These are phyloP conservation scores for Lachnellula occidentalis DNA, from an alignment of 2,329 filamentous ascomycete genomes.

Conservation along the genomic window DNA sequence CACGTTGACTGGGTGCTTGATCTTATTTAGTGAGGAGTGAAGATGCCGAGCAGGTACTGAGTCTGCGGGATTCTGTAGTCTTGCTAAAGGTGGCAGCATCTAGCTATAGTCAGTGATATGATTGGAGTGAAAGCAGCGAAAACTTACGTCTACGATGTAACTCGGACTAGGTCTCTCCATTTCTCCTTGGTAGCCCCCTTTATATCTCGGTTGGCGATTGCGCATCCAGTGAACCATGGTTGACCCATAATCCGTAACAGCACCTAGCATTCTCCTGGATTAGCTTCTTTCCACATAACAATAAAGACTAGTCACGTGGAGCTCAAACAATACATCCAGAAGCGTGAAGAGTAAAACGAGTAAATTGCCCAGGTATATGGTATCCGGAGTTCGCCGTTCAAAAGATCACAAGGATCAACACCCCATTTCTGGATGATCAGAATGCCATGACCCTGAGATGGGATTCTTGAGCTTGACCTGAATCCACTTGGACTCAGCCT, in stretches of 20 bases:
- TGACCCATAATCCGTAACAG: conserved; percentile 88
- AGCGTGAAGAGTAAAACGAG: background rate
- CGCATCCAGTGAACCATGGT: conserved; percentile 90
- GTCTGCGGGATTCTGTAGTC: conserved; percentile 70
- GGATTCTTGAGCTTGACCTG: too few species aligned
- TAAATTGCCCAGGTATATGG: background rate
- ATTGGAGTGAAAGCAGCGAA: background rate
- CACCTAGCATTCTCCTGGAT: conserved; percentile 47
- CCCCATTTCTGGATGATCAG: too few species aligned
- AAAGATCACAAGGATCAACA: too few species aligned
- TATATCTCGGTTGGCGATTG: conserved; percentile 71
- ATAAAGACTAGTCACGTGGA: background rate
- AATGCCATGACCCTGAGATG: too few species aligned
- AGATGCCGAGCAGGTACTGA: conserved; percentile 91
- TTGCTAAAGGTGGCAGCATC: conserved; percentile 82
- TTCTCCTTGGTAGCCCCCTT: conserved; percentile 66
- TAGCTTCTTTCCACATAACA: background rate
- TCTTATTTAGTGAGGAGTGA: conserved; percentile 97
- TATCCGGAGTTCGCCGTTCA: too few species aligned
- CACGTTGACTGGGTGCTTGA: conserved; percentile 94
- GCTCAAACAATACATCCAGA: background rate
- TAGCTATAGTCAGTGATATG: conserved; percentile 33
- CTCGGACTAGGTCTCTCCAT: conserved; percentile 79
- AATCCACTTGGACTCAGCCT: background rate
- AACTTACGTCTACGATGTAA: conserved; percentile 78